A percentile compares a stretch with the other conserved stretches of the same genome.
phyloP scores from a whole-genome alignment of 2,329 filamentous ascomycete genomes.

The Pestalotiopsis sp. region DNA sequence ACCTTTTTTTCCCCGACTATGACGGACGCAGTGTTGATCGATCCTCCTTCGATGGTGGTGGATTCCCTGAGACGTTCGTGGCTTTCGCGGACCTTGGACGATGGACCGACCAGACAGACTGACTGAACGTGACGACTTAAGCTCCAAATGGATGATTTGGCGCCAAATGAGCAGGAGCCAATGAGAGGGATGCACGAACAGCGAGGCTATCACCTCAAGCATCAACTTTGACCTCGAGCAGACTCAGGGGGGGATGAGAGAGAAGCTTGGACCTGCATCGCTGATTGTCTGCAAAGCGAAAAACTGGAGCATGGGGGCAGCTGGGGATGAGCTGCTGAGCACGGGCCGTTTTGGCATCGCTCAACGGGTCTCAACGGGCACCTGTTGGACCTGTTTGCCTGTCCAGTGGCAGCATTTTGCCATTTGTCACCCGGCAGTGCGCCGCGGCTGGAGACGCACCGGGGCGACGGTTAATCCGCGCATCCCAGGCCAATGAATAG shows the following conservation, averaged over 20 bases:
- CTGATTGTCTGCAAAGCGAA: background rate
- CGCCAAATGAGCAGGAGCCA: constrained; percentile 6
- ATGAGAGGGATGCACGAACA: background rate
- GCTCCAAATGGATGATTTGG: constrained; percentile 7
- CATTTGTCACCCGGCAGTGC: background rate
- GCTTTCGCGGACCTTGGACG: background rate
- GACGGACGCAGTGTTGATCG: background rate
- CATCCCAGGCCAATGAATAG: constrained; percentile 1
- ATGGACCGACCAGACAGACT: background rate
- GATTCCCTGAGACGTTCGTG: constrained; percentile 1
- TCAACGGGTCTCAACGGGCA: background rate
- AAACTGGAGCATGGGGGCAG: background rate
- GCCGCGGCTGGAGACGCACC: background rate
- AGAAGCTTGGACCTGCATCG: constrained; percentile 11
- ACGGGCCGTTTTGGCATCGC: background rate
- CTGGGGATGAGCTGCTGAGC: background rate
- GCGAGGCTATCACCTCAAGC: constrained; percentile 13
- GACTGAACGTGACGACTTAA: background rate
- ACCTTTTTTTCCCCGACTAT: background rate
- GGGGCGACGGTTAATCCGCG: constrained; percentile 1
- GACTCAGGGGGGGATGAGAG: background rate
- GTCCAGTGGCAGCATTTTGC: constrained; percentile 3
- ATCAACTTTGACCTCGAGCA: constrained; percentile 7
- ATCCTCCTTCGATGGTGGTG: background rate
- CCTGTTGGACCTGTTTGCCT: background rate